These are phyloP conservation scores for Hygrophila difformis DNA, from an alignment of 257 asterid species.

Conservation along the genomic window DNA sequence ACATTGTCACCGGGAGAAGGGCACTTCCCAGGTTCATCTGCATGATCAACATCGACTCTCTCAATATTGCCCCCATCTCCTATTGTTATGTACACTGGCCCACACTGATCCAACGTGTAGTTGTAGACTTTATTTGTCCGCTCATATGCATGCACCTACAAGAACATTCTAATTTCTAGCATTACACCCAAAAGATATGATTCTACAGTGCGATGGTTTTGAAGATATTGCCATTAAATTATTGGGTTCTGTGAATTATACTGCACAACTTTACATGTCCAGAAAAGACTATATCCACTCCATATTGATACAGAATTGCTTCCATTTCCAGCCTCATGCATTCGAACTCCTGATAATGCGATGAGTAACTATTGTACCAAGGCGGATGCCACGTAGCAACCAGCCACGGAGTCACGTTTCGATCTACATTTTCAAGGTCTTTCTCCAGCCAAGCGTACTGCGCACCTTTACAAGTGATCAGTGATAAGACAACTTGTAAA, in stretches of 20 bases:
- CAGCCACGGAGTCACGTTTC: conserved; percentile 64
- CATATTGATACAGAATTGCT: conserved; percentile 40
- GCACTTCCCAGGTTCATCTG: conserved; percentile 78
- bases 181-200: no score
- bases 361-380: conserved; percentile 80
- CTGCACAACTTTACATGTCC: conserved; percentile 73
- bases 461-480: conserved; percentile 31
- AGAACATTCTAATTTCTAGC: background rate
- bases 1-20: conserved; percentile 47
- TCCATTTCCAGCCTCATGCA: conserved; percentile 94
- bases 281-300: conserved; percentile 65
- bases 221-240: no score
- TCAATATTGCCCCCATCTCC: conserved; percentile 97
- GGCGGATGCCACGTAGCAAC: conserved; percentile 88
- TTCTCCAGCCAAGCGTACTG: conserved; percentile 72
- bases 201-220: no score
- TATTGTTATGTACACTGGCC: conserved; percentile 66
- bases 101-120: conserved; percentile 63
- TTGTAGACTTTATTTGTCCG: conserved; percentile 74
- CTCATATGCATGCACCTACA: conserved; percentile 91
- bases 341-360: conserved; percentile 86
- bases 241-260: no score
- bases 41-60: conserved; percentile 63
- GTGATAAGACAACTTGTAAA: no score
- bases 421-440: conserved; percentile 48